These are phyloP conservation scores for Coccomyxa sp. DNA, from an alignment of 139 green algal species.

Conservation along the genomic window DNA sequence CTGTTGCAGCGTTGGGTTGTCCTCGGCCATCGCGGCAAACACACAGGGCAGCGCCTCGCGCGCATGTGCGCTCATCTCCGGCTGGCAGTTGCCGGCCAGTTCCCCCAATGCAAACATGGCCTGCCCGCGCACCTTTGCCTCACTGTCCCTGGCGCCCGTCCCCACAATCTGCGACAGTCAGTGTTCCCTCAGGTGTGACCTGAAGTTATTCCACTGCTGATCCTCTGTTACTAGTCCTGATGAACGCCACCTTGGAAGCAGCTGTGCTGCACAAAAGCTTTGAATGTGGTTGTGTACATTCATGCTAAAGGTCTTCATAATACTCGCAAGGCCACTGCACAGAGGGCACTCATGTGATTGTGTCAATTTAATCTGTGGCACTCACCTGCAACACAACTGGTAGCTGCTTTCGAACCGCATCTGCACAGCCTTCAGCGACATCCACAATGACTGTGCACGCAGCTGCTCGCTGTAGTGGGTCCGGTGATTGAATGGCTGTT, in stretches of 20 bases:
- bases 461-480: constrained; percentile 25
- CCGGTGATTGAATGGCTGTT: constrained; percentile 10
- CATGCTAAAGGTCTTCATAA: too few species aligned
- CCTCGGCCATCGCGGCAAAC: constrained; percentile 16
- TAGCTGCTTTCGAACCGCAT: constrained; percentile 44
- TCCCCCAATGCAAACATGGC: constrained; percentile 68
- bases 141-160: constrained; percentile 31
- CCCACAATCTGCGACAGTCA: constrained; percentile 26
- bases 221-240: too few species aligned
- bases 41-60: constrained; percentile 17
- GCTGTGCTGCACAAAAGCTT: too few species aligned
- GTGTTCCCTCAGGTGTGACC: too few species aligned
- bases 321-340: too few species aligned
- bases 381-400: constrained; percentile 46
- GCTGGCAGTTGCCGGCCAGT: constrained; percentile 64
- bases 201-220: too few species aligned
- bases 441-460: constrained; percentile 44
- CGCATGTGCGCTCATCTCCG: constrained; percentile 50
- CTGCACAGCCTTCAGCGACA: constrained; percentile 57
- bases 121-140: constrained; percentile 43
- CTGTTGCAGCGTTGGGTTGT: constrained; percentile 18
- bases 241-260: too few species aligned
- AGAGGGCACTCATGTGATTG: not conserved
- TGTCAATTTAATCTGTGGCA: not conserved
- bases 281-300: too few species aligned